Conservation (phyloP, 129 eudicot genomes). For the Ambrosia trifida region DNA sequence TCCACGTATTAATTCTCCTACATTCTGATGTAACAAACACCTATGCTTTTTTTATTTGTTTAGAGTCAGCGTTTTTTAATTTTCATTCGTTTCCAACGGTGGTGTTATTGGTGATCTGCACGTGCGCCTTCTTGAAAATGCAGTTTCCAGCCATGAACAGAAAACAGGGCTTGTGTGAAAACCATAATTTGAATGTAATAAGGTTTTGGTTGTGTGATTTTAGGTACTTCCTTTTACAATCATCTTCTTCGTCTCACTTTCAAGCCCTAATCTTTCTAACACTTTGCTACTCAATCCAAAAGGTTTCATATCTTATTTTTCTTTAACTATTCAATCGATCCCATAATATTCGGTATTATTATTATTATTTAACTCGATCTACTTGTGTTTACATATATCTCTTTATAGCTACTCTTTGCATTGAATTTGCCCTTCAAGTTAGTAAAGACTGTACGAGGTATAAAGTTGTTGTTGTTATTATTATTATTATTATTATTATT, state of each 20-base stretch:
- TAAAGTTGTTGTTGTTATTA: background rate
- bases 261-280: conserved; percentile 20
- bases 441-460: conserved; percentile 18
- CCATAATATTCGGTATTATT: background rate
- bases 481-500: too few species aligned
- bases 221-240: conserved; percentile 12
- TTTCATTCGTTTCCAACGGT: too few species aligned
- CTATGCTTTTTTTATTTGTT: too few species aligned
- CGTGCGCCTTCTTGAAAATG: too few species aligned
- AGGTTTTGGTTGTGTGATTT: too few species aligned
- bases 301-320: conserved; percentile 16
- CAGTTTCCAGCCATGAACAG: too few species aligned
- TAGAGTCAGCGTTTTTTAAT: too few species aligned
- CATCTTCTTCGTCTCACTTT: conserved; percentile 14
- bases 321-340: background rate
- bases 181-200: too few species aligned
- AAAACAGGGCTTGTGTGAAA: too few species aligned
- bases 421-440: conserved; percentile 30
- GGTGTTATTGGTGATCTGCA: too few species aligned
- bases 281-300: conserved; percentile 20
- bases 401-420: background rate
- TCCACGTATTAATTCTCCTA: too few species aligned
- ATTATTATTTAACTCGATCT: conserved; percentile 20
- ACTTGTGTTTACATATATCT: conserved; percentile 14
- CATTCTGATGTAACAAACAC: too few species aligned